phyloP scores from a whole-genome alignment of 2,329 filamentous ascomycete species.

The Periconia digitata region DNA sequence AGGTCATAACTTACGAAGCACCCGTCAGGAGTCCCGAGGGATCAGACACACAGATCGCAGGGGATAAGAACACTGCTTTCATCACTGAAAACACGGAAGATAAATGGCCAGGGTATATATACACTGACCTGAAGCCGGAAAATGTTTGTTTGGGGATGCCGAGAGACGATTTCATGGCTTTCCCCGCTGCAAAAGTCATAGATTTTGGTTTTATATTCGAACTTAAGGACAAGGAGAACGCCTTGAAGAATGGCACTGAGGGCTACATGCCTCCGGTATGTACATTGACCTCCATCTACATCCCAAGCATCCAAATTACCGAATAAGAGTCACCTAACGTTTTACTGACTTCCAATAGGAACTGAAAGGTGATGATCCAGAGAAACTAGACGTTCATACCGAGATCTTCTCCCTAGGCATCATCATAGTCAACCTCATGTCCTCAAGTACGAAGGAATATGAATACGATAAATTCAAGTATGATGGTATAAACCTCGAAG shows the following conservation, averaged over 20 bases:
- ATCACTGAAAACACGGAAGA: background rate
- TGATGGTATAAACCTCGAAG: background rate
- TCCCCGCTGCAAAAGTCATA: background rate
- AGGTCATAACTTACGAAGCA: background rate
- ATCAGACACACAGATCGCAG: background rate
- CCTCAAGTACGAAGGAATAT: background rate
- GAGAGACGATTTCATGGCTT: background rate
- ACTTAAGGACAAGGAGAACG: background rate
- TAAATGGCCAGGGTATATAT: slow-evolving; percentile 1
- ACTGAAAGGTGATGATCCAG: background rate
- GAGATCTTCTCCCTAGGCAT: slow-evolving; percentile 1
- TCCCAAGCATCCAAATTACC: background rate
- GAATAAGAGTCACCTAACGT: background rate
- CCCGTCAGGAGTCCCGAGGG: background rate
- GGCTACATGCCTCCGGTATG: background rate
- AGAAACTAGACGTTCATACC: background rate
- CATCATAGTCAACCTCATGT: background rate
- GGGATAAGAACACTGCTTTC: background rate
- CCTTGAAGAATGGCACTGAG: background rate
- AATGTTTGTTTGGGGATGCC: slow-evolving; percentile 4
- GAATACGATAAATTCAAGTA: background rate
- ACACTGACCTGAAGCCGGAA: slow-evolving; percentile 7
- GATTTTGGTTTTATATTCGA: background rate
- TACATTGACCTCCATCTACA: background rate
- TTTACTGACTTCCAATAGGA: background rate